Conservation (phyloP, 1,284 basidiomycete genomes). For the Naganishia sp. region DNA sequence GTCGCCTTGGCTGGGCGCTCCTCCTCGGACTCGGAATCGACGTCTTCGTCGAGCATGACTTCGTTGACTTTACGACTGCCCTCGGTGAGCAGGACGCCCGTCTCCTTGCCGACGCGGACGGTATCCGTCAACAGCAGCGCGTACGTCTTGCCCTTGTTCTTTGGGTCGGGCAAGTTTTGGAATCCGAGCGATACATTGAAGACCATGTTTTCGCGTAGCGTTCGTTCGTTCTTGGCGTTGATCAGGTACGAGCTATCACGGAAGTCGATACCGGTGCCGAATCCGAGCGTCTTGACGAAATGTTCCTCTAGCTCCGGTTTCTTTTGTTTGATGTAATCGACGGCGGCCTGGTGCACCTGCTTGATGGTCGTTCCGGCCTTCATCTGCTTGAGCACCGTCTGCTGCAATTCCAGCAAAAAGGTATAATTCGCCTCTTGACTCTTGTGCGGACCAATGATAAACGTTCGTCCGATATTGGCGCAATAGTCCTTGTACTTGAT, state of each 20-base stretch:
- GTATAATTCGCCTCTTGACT: conserved; percentile 86
- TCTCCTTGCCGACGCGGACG: conserved; percentile 71
- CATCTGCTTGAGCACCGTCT: conserved; percentile 72
- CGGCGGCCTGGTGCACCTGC: conserved; percentile 77
- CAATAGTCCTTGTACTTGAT: conserved; percentile 93
- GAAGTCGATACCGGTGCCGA: conserved; percentile 91
- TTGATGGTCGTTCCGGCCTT: conserved; percentile 76
- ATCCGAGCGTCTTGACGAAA: conserved; percentile 88
- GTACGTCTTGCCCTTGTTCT: conserved; percentile 73
- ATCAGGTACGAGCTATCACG: conserved; percentile 84
- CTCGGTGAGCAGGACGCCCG: conserved; percentile 74
- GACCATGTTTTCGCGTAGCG: conserved; percentile 77
- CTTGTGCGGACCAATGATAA: conserved; percentile 90
- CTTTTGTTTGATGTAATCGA: conserved; percentile 72
- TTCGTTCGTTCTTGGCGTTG: conserved; percentile 73
- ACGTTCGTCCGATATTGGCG: conserved; percentile 86
- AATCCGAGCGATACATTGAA: conserved; percentile 84
- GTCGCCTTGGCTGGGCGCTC: conserved; percentile 50
- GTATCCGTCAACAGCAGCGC: conserved; percentile 89
- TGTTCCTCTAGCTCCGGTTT: conserved; percentile 77
- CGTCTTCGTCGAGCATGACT: conserved; percentile 77
- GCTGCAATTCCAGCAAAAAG: conserved; percentile 74
- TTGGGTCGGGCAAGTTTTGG: conserved; percentile 72
- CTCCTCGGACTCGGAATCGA: conserved; percentile 55
- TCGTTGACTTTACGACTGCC: conserved; percentile 81